A percentile compares a stretch with the other conserved stretches of the same genome.
Evolutionary conservation across 1,284 basidiomycete species (phyloP).

Genomic region (Fomitopsis pinicola): DNA sequence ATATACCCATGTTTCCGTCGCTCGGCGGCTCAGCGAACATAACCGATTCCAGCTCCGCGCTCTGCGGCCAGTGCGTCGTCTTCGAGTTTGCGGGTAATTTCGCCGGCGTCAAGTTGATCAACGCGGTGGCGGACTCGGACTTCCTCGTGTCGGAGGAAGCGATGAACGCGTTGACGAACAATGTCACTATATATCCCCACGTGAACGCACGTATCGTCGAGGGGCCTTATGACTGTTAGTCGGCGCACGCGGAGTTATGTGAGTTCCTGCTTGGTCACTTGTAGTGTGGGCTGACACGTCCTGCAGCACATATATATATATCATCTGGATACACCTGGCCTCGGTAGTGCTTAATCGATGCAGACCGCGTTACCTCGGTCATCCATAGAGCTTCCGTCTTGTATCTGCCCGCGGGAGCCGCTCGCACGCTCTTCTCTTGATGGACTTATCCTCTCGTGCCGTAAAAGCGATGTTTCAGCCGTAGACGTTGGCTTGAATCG

Average conservation of each 20-base stretch:
- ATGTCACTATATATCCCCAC: neutral
- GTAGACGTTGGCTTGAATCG: too few species aligned
- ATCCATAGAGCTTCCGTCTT: too few species aligned
- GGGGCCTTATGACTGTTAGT: neutral
- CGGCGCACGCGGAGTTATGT: neutral
- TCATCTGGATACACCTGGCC: too few species aligned
- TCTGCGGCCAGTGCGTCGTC: neutral
- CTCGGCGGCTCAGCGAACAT: neutral
- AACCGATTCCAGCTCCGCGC: neutral
- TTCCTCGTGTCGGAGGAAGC: neutral
- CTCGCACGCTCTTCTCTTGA: too few species aligned
- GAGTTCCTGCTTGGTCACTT: neutral
- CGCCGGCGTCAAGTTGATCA: neutral
- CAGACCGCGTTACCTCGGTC: too few species aligned
- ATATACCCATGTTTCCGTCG: neutral
- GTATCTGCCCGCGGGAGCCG: too few species aligned
- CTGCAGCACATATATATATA: too few species aligned
- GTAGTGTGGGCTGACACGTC: too few species aligned
- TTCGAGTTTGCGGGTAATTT: neutral
- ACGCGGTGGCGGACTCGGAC: neutral
- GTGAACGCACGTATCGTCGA: neutral
- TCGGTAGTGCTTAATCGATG: too few species aligned
- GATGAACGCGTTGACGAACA: neutral
- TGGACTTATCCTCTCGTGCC: too few species aligned
- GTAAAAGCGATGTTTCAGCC: too few species aligned